Base-by-base conservation (phyloP, 2,329 filamentous ascomycete genomes). In the Arthroderma sp. region DNA sequence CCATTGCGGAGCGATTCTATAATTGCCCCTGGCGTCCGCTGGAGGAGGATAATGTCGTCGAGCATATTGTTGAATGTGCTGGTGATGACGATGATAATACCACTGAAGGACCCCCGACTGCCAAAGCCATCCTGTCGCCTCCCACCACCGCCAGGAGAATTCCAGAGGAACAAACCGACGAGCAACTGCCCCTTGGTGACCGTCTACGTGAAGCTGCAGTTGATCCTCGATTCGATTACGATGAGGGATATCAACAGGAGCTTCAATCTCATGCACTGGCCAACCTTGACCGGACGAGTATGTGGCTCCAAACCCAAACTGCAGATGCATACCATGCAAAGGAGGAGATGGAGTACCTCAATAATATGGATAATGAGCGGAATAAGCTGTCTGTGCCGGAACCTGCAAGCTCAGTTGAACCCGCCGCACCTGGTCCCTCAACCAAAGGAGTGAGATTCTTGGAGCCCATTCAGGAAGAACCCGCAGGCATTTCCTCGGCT, bases 1-100 rank as follows among this genome's bases (percentile, higher is more conserved):
- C 86, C 29, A 87, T 83, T n/a, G 89, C 89, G 6, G 85, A 94
- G 60, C 78, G 83, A 50, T 96, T 95, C 57, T 96, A 96, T 66
- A 80, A 82, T 50, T 74, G 82, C 29, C 87, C 88, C 3, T 95
- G 87, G 81, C 73, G 71, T 51, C 64, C 65, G 22, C 60, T 69
- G 42, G 50, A 65, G 39, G 62, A 65, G 30, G 38, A 43, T 10
- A 59, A 67, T 5, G 58, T 81, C 28, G 65, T 85, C 40, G 83
- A 88, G 59, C 81, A 79, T 38, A 71, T 85, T 30, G 66, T 88
- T 29, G 77, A 85, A 53, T 63, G 79, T 32, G 60, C 61, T 33
- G 61, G 45, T 1, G 45, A 51, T 7, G 54, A 55, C 0, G 61
- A 62, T 27, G 57, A 64, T 38, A 60, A 58, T 22, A 53, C 52